These are phyloP conservation scores for Melastoma candidum DNA, from an alignment of 441 rosid species.

Conservation along the genomic window DNA sequence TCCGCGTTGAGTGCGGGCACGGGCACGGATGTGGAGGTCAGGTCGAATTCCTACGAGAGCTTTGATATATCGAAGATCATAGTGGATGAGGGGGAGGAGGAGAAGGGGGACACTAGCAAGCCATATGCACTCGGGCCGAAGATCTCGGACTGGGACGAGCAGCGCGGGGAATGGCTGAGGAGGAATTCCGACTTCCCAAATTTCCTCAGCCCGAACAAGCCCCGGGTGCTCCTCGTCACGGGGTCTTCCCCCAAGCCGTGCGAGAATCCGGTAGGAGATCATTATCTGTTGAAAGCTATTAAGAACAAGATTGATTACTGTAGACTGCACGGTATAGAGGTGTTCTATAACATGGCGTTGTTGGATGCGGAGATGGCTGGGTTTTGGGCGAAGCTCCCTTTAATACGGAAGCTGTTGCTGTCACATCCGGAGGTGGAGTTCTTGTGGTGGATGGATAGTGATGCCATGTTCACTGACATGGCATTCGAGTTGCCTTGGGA, in stretches of 20 bases:
- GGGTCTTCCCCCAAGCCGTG: slow-evolving; percentile 92
- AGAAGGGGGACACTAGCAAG: slow-evolving; percentile 26
- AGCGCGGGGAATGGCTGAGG: slow-evolving; percentile 52
- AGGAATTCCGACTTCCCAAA: slow-evolving; percentile 52
- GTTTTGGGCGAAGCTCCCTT: slow-evolving; percentile 83
- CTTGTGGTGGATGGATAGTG: slow-evolving; percentile 97
- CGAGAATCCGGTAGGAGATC: slow-evolving; percentile 89
- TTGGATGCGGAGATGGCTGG: slow-evolving; percentile 92
- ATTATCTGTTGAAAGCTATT: slow-evolving; percentile 68
- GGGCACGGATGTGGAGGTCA: not conserved
- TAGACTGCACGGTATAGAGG: slow-evolving; percentile 68
- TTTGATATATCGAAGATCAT: slow-evolving; percentile 33
- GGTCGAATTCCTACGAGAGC: slow-evolving; percentile 28
- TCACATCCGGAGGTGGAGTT: slow-evolving; percentile 93
- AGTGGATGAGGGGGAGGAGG: slow-evolving; percentile 37
- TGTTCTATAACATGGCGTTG: slow-evolving; percentile 76
- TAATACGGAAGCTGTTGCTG: slow-evolving; percentile 59
- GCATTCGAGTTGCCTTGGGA: slow-evolving; percentile 92
- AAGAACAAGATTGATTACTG: slow-evolving; percentile 95
- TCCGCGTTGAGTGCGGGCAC: slow-evolving; percentile 1
- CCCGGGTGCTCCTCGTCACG: slow-evolving; percentile 76
- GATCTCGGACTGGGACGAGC: slow-evolving; percentile 77
- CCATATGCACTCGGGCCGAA: slow-evolving; percentile 68
- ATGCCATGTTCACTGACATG: slow-evolving; percentile 94
- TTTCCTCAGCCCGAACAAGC: slow-evolving; percentile 50